These are phyloP conservation scores for Anethum foeniculum DNA, from an alignment of 140 eudicot species.

Conservation along the genomic window DNA sequence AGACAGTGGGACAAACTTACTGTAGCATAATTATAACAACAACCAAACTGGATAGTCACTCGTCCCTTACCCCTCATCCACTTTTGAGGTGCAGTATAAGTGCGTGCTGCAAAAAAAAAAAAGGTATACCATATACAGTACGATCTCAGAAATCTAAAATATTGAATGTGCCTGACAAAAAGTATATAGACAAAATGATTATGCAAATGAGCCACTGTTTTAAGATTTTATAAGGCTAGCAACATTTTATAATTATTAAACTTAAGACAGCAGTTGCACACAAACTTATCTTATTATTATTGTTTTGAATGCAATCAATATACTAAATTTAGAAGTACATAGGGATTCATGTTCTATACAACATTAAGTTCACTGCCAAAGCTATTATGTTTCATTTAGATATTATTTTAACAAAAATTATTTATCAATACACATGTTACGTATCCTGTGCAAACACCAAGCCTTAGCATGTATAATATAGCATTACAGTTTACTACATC, in stretches of 20 bases:
- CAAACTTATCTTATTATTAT: neutral
- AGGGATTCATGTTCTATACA: neutral
- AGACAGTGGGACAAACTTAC: constrained; percentile 36
- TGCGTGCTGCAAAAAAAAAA: constrained; percentile 48
- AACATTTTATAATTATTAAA: neutral
- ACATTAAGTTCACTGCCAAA: neutral
- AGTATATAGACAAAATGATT: neutral
- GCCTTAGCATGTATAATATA: neutral
- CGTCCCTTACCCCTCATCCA: constrained; percentile 99
- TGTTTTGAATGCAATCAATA: neutral
- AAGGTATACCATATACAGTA: neutral
- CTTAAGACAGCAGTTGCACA: neutral
- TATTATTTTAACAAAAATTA: neutral
- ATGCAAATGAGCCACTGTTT: neutral
- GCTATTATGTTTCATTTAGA: neutral
- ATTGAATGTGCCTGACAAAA: neutral
- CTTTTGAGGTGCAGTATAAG: constrained; percentile 75
- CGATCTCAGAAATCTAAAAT: neutral
- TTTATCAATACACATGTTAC: neutral
- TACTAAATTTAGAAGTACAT: neutral
- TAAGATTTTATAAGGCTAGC: neutral
- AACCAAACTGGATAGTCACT: constrained; percentile 89
- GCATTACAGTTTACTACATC: neutral
- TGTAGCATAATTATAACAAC: constrained; percentile 88
- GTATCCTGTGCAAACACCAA: neutral